phyloP scores from a whole-genome alignment of 805 yeast species.

The Ogataea nonfermentans region DNA sequence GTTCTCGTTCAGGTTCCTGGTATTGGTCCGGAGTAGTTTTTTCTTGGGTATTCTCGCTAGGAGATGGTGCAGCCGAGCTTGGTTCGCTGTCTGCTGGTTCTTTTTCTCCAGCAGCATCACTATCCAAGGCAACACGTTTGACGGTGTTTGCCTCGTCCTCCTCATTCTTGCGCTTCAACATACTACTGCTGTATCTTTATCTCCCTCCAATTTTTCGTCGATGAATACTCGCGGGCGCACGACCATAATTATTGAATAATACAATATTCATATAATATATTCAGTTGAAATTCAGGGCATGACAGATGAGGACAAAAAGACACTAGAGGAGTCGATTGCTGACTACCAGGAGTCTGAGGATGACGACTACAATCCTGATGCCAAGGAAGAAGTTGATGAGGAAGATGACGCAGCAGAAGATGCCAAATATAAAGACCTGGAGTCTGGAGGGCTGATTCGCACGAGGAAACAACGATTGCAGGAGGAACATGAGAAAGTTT shows the following conservation, averaged over 20 bases:
- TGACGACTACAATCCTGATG: conserved; percentile 51
- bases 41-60: neutral
- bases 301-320: conserved; percentile 9
- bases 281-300: neutral
- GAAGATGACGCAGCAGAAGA: conserved; percentile 34
- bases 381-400: conserved; percentile 36
- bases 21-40: neutral
- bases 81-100: conserved; percentile 43
- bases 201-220: conserved; percentile 9
- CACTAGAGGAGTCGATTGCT: conserved; percentile 33
- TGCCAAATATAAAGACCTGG: conserved; percentile 53
- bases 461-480: conserved; percentile 62
- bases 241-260: conserved; percentile 2
- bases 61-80: conserved; percentile 38
- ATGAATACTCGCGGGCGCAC: conserved; percentile 4
- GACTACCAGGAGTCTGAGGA: conserved; percentile 57
- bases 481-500: conserved; percentile 31
- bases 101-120: conserved; percentile 47
- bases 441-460: conserved; percentile 61
- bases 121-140: conserved; percentile 70
- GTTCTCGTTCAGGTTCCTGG: conserved; percentile 5
- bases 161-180: conserved; percentile 69
- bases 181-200: conserved; percentile 10
- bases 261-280: neutral
- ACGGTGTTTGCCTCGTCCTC: conserved; percentile 54